Evolutionary conservation across 208 protist genomes (phyloP), one percentile per base, ranked within the genome.

Genomic region (Novymonas esmeraldas): DNA sequence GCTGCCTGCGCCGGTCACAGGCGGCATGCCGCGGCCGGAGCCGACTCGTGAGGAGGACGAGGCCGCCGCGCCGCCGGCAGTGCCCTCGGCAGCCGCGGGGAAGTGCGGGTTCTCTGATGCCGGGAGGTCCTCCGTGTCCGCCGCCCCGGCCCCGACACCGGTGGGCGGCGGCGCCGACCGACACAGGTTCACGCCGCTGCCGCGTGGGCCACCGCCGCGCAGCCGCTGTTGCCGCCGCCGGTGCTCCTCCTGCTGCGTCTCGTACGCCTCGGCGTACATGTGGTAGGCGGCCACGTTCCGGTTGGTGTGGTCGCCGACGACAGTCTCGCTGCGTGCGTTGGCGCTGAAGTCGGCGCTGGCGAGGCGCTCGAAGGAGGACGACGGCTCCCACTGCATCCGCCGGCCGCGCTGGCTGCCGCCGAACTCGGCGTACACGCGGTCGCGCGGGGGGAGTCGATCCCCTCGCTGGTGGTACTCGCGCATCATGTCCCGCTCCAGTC

Each of bases 401-500:
- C 65, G 78, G 4, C 70, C 77, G 20, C 60, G 57, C n/a, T 70
- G 49, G 0, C 81, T 70, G 39, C 20, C 45, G 34, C 89, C 85
- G 39, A 87, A 87, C 71, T 73, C 46, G 6, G 68, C 65, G 65
- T 82, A 94, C 26, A 89, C 70, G 28, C 54, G 64, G 42, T 90
- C 88, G 26, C 81, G 64, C 13, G 73, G 70, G 9, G 89, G 85
- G 18, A 90, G 69, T 22, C 52, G 38, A 29, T 61, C 54, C 3
- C 81, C 78, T 51, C 64, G 46, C 60, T 93, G 90, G 70, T 91
- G 79, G 55, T 83, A 83, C 16, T 93, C 90, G 2, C 85, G 86
- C 70, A 86, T 78, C 78, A 86, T 86, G 60, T 93, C 86, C 10
- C 64, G 64, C 76, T 95, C 86, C 29, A 95, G 69, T 29, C 80